Conservation (phyloP, 306 rosid genomes). For the Clitoria ternatea region DNA sequence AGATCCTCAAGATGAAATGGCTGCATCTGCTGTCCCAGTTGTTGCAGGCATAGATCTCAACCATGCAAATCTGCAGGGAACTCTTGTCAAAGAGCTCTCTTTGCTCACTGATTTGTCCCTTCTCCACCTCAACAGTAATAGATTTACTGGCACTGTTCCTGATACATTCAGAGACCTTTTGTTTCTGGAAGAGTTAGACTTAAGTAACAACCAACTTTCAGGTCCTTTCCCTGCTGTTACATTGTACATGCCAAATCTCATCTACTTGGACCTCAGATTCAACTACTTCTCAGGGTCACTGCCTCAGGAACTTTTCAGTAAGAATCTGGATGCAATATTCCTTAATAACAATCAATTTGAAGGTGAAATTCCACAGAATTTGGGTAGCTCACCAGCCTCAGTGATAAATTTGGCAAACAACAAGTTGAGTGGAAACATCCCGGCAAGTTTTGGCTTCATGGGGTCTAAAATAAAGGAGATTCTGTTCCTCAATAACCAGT, state of each 20-base stretch:
- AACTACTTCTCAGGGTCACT: conserved; percentile 67
- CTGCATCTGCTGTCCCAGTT: conserved; percentile 30
- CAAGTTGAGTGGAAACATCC: conserved; percentile 65
- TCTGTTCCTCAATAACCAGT: conserved; percentile 72
- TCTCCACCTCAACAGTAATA: conserved; percentile 80
- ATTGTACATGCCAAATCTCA: conserved; percentile 59
- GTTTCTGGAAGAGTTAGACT: conserved; percentile 71
- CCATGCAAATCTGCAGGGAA: conserved; percentile 85
- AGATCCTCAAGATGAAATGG: conserved; percentile 36
- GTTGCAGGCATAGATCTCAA: conserved; percentile 92
- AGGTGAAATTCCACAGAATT: conserved; percentile 75
- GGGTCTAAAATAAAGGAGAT: conserved; percentile 71
- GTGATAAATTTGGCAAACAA: conserved; percentile 88
- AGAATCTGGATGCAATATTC: conserved; percentile 76
- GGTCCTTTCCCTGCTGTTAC: conserved; percentile 67
- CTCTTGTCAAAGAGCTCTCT: conserved; percentile 71
- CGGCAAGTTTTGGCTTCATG: conserved; percentile 80
- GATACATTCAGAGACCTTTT: conserved; percentile 54
- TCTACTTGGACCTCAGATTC: conserved; percentile 90
- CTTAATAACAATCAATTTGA: conserved; percentile 79
- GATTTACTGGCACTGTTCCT: conserved; percentile 71
- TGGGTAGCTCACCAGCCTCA: conserved; percentile 92
- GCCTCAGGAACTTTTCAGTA: conserved; percentile 67
- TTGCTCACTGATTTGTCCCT: conserved; percentile 68
- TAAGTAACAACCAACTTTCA: conserved; percentile 83